Percentiles rank a stretch among this genome's conserved stretches.
These are phyloP conservation scores for Bruguiera parviflora DNA, from an alignment of 345 rosid genomes.

Conservation along the genomic window DNA sequence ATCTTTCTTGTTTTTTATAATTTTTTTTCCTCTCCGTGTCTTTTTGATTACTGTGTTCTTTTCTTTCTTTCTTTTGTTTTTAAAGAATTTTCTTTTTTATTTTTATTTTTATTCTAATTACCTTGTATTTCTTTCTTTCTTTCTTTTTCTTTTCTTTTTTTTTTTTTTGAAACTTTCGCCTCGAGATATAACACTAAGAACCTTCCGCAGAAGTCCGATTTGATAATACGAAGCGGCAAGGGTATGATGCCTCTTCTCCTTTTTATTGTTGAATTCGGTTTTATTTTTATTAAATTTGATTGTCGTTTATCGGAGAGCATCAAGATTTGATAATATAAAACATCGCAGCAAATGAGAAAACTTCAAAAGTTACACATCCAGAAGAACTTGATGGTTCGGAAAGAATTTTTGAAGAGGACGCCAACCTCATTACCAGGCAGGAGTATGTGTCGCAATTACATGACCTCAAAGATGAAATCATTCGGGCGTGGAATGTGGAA, in stretches of 20 bases:
- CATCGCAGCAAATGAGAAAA: conserved; percentile 45
- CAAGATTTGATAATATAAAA: neutral
- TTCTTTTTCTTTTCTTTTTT: neutral
- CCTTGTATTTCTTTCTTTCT: neutral
- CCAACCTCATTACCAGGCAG: conserved; percentile 50
- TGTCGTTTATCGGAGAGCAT: neutral
- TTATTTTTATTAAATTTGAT: neutral
- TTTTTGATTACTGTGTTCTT: no score
- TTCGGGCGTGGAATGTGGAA: conserved; percentile 61
- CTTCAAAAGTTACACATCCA: conserved; percentile 37
- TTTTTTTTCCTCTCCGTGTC: no score
- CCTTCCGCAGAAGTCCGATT: conserved; percentile 56
- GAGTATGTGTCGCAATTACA: conserved; percentile 69
- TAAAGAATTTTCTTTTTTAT: neutral
- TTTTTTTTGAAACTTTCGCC: conserved; percentile 6
- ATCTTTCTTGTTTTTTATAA: no score
- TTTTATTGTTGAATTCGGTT: neutral
- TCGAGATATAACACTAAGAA: neutral
- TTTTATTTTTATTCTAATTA: neutral
- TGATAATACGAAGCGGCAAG: conserved; percentile 55
- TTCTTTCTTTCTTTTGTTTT: neutral
- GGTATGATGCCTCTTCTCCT: conserved; percentile 35
- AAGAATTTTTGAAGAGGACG: conserved; percentile 48
- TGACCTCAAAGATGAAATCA: conserved; percentile 75
- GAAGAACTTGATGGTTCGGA: conserved; percentile 58